Evolutionary conservation across 2,329 filamentous ascomycete genomes (phyloP).

Genomic region (Tolypocladium ovalisporum): DNA sequence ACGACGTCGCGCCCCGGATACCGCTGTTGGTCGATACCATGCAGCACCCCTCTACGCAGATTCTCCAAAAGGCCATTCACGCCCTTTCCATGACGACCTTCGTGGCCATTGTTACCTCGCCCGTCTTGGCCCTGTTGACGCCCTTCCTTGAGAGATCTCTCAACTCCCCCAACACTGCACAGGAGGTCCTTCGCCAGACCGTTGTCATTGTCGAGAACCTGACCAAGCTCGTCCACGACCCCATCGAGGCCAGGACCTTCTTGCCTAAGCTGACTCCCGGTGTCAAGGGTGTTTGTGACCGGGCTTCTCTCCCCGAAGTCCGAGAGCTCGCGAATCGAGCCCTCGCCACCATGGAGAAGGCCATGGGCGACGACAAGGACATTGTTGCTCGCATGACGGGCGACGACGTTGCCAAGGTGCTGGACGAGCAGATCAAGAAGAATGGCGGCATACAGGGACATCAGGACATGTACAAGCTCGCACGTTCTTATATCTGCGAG

Average conservation of each 20-base stretch:
- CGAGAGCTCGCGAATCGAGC: conserved; percentile 79
- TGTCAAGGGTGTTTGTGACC: conserved; percentile 77
- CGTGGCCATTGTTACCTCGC: conserved; percentile 89
- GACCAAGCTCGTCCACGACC: conserved; percentile 94
- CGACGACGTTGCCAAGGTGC: conserved; percentile 62
- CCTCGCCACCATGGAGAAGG: conserved; percentile 79
- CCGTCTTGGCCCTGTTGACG: conserved; percentile 86
- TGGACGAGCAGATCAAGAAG: conserved; percentile 68
- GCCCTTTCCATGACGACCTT: conserved; percentile 97
- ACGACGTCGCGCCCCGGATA: conserved; percentile 88
- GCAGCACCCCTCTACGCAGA: conserved; percentile 83
- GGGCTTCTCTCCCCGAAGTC: conserved; percentile 89
- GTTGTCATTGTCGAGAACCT: conserved; percentile 96
- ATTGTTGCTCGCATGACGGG: conserved; percentile 55
- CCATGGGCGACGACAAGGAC: conserved; percentile 65
- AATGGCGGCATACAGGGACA: conserved; percentile 51
- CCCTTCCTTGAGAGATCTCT: conserved; percentile 89
- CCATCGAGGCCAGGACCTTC: conserved; percentile 88
- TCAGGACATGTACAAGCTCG: conserved; percentile 51
- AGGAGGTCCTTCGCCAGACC: conserved; percentile 91
- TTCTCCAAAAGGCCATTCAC: conserved; percentile 90
- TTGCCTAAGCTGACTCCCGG: conserved; percentile 89
- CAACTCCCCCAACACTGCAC: conserved; percentile 80
- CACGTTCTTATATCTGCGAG: conserved; percentile 64
- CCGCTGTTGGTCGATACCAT: conserved; percentile 89